Conservation (phyloP, 805 yeast genomes). For the Nakazawaea wickerhamii region DNA sequence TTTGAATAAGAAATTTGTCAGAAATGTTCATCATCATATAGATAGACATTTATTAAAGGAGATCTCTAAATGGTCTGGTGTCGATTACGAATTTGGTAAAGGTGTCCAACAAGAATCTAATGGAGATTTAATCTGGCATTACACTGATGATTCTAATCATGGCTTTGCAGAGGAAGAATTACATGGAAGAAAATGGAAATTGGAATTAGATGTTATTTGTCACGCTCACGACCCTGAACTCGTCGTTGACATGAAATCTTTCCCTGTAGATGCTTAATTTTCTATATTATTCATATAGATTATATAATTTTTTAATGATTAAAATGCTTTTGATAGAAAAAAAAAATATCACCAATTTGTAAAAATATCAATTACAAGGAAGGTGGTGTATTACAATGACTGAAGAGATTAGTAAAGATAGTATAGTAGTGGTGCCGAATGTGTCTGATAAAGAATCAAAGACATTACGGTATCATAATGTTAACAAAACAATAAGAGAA, state of each 20-base stretch:
- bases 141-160: conserved; percentile 51
- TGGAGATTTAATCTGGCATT: conserved; percentile 57
- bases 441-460: not conserved
- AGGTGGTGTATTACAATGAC: not conserved
- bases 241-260: conserved; percentile 58
- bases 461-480: conserved; percentile 1
- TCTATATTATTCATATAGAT: not conserved
- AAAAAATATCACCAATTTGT: no score
- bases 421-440: not conserved
- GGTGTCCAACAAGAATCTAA: conserved; percentile 43
- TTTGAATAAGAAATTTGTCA: conserved; percentile 62
- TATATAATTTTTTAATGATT: no score
- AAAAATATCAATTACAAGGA: no score
- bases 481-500: conserved; percentile 7
- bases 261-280: conserved; percentile 27
- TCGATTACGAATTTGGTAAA: conserved; percentile 33
- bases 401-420: not conserved
- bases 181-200: conserved; percentile 55
- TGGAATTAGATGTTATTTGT: conserved; percentile 58
- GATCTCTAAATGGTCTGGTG: conserved; percentile 57
- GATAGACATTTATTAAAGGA: conserved; percentile 66
- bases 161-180: conserved; percentile 39
- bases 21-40: conserved; percentile 72
- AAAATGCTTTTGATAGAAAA: no score
- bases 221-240: conserved; percentile 64